Evolutionary conservation across 208 protist genomes (phyloP).

Genomic region (Naegleria gruberi): DNA sequence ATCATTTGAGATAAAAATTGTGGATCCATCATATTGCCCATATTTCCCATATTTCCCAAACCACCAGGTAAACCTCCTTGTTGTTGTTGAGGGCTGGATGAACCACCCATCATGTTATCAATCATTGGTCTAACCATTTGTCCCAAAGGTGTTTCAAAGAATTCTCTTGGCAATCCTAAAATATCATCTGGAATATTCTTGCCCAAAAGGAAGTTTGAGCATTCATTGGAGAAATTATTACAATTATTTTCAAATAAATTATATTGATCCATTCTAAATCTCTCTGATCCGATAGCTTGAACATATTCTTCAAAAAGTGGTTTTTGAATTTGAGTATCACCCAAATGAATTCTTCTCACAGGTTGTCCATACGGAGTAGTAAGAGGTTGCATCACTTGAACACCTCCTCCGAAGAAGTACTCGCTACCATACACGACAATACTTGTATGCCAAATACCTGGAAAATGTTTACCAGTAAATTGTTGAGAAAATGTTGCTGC

Average conservation of each 20-base stretch:
- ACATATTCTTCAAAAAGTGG: conserved; percentile 30
- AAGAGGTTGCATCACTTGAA: conserved; percentile 55
- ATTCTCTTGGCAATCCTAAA: conserved; percentile 55
- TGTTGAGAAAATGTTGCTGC: conserved; percentile 55
- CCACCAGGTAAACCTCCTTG: not conserved
- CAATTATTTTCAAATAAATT: conserved; percentile 77
- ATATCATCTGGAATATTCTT: conserved; percentile 56
- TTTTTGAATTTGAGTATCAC: conserved; percentile 47
- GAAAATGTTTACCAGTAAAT: conserved; percentile 68
- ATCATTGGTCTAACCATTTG: conserved; percentile 63
- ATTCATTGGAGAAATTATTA: conserved; percentile 80
- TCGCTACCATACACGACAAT: conserved; percentile 78
- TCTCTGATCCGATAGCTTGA: not conserved
- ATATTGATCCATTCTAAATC: conserved; percentile 56
- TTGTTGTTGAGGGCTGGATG: not conserved
- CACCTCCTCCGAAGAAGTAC: conserved; percentile 80
- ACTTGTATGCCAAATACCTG: conserved; percentile 84
- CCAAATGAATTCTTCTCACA: conserved; percentile 47
- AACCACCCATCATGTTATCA: conserved; percentile 50
- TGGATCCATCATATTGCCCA: too few relatives aligned
- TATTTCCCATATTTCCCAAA: not conserved
- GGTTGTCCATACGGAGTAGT: conserved; percentile 67
- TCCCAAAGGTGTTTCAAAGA: conserved; percentile 66
- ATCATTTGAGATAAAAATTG: not conserved
- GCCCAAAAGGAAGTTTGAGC: conserved; percentile 56